Evolutionary conservation across 2,329 filamentous ascomycete genomes (phyloP).

Genomic region (Fusarium keratoplasticum): DNA sequence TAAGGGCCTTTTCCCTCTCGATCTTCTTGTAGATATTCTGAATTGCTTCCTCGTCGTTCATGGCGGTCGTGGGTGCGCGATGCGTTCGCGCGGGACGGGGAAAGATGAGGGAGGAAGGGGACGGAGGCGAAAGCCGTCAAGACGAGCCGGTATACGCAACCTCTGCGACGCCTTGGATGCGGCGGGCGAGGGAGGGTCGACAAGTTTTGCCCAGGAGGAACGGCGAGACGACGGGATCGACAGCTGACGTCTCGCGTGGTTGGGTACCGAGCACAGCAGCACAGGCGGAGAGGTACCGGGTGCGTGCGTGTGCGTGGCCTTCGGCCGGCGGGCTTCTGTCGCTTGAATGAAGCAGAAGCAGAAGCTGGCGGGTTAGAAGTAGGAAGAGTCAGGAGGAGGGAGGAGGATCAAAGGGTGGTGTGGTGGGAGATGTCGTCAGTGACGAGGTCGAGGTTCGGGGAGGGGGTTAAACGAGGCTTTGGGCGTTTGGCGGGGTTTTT

Average conservation of each 20-base stretch:
- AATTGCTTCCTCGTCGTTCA: slow-evolving; percentile 74
- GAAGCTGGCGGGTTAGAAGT: slow-evolving; percentile 32
- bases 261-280: slow-evolving; percentile 23
- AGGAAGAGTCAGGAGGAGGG: slow-evolving; percentile 20
- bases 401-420: slow-evolving; percentile 40
- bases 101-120: slow-evolving; percentile 13
- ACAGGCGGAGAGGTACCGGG: slow-evolving; percentile 9
- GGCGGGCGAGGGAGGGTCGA: slow-evolving; percentile 28
- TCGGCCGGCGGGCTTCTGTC: slow-evolving; percentile 23
- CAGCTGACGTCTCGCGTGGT: slow-evolving; percentile 30
- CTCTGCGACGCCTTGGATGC: slow-evolving; percentile 22
- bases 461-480: slow-evolving; percentile 34
- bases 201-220: background rate
- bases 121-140: slow-evolving; percentile 26
- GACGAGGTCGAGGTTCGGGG: slow-evolving; percentile 44
- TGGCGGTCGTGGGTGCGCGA: slow-evolving; percentile 59
- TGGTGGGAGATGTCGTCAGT: slow-evolving; percentile 53
- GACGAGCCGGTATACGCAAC: slow-evolving; percentile 25
- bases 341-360: slow-evolving; percentile 32
- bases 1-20: slow-evolving; percentile 94
- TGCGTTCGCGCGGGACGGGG: slow-evolving; percentile 53
- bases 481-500: slow-evolving; percentile 46
- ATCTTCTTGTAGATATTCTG: slow-evolving; percentile 96
- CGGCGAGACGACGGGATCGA: slow-evolving; percentile 4
- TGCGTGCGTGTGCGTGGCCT: slow-evolving; percentile 13